phyloP scores from a whole-genome alignment of 1,284 basidiomycete genomes.

The Puccinia polysora region DNA sequence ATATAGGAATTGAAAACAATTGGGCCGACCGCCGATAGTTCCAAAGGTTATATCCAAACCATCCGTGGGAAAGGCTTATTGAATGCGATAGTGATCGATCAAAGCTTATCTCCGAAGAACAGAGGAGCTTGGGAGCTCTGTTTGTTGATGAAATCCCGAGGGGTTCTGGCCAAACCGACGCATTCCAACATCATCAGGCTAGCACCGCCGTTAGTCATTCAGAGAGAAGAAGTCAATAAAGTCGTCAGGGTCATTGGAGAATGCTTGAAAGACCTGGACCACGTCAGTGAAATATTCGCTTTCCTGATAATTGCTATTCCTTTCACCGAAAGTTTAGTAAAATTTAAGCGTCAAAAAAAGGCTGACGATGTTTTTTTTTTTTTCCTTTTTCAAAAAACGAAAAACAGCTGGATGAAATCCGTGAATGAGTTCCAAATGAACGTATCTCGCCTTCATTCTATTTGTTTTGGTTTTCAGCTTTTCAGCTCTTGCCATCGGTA shows the following conservation, averaged over 20 bases:
- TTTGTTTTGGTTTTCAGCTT: too few relatives aligned
- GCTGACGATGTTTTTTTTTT: too few relatives aligned
- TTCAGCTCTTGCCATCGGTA: too few relatives aligned
- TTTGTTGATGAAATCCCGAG: slow-evolving; percentile 80
- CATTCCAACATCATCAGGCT: slow-evolving; percentile 93
- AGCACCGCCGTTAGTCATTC: slow-evolving; percentile 88
- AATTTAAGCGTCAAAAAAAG: too few relatives aligned
- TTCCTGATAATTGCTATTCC: too few relatives aligned
- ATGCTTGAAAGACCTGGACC: slow-evolving; percentile 74
- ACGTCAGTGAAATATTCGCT: too few relatives aligned
- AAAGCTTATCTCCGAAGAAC: slow-evolving; percentile 67
- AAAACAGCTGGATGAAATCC: too few relatives aligned
- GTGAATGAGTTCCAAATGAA: too few relatives aligned
- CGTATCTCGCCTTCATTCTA: too few relatives aligned
- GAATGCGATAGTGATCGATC: slow-evolving; percentile 92
- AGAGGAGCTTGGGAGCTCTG: slow-evolving; percentile 94
- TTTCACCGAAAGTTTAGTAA: too few relatives aligned
- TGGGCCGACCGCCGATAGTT: slow-evolving; percentile 5
- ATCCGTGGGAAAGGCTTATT: slow-evolving; percentile 83
- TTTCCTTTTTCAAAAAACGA: too few relatives aligned
- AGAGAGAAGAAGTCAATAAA: slow-evolving; percentile 72
- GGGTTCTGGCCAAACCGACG: slow-evolving; percentile 90
- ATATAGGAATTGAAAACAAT: slow-evolving; percentile 30
- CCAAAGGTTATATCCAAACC: slow-evolving; percentile 47
- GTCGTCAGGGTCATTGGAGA: slow-evolving; percentile 72